phyloP scores from a whole-genome alignment of 2,329 filamentous ascomycete genomes.

The Trichophaea hybrida region DNA sequence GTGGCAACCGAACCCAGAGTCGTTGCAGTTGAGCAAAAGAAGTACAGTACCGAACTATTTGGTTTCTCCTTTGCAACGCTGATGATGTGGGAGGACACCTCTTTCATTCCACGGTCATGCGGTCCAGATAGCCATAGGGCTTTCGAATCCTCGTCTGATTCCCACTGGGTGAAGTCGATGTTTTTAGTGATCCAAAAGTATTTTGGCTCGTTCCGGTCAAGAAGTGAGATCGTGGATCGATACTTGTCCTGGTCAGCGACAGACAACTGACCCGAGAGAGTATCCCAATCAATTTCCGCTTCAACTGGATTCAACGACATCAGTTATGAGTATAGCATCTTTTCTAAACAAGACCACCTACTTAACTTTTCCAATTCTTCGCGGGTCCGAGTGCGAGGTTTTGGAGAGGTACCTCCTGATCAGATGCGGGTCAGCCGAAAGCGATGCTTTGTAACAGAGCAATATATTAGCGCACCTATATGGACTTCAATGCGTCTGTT shows the following conservation, averaged over 20 bases:
- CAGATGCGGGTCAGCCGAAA: background rate
- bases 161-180: background rate
- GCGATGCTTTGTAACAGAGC: background rate
- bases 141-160: background rate
- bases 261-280: background rate
- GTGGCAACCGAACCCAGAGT: background rate
- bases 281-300: background rate
- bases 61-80: background rate
- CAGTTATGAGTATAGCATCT: background rate
- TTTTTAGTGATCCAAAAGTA: background rate
- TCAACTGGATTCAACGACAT: background rate
- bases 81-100: background rate
- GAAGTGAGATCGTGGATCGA: background rate
- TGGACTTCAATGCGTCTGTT: background rate
- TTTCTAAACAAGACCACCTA: background rate
- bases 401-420: background rate
- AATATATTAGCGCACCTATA: background rate
- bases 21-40: background rate
- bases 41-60: background rate
- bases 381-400: background rate
- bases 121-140: background rate
- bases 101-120: background rate
- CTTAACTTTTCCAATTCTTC: background rate
- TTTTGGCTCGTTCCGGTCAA: background rate
- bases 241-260: background rate